Conservation (phyloP, 441 rosid species). For the Croton setiger region DNA sequence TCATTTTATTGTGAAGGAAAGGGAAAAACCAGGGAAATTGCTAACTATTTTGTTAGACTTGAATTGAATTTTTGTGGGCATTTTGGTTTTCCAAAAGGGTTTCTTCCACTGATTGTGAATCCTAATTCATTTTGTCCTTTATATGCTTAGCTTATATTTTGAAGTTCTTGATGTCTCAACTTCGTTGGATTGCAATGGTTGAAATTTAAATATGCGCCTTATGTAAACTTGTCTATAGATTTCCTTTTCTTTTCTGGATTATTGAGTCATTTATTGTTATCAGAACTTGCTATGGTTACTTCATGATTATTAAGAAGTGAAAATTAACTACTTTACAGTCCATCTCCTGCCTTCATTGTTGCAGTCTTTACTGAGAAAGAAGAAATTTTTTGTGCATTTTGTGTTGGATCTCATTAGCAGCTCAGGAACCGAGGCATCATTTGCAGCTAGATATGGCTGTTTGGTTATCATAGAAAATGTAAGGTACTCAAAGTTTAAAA, state of each 20-base stretch:
- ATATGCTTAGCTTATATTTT: not conserved
- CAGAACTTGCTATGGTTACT: not conserved
- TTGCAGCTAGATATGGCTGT: constrained; percentile 75
- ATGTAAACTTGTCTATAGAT: not conserved
- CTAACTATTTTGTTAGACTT: too few relatives aligned
- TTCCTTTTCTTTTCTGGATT: not conserved
- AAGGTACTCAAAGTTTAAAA: constrained; percentile 24
- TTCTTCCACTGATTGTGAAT: not conserved
- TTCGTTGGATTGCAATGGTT: constrained; percentile 1
- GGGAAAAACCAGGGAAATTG: too few relatives aligned
- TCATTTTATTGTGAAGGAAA: too few relatives aligned
- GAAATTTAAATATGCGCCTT: not conserved
- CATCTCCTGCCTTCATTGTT: constrained; percentile 4
- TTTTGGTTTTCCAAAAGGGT: not conserved
- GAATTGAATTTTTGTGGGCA: not conserved
- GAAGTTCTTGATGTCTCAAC: too few relatives aligned
- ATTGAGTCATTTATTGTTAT: not conserved
- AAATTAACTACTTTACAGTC: not conserved
- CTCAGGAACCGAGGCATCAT: constrained; percentile 58
- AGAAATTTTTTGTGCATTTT: constrained; percentile 69
- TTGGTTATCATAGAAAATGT: constrained; percentile 64
- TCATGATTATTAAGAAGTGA: not conserved
- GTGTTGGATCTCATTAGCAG: constrained; percentile 60
- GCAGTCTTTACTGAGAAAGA: constrained; percentile 55
- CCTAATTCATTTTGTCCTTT: not conserved